Evolutionary conservation across 192 early-diverging fungal species (phyloP), one percentile per base, ranked within the genome.

Genomic region (Gorgonomyces haynaldii): DNA sequence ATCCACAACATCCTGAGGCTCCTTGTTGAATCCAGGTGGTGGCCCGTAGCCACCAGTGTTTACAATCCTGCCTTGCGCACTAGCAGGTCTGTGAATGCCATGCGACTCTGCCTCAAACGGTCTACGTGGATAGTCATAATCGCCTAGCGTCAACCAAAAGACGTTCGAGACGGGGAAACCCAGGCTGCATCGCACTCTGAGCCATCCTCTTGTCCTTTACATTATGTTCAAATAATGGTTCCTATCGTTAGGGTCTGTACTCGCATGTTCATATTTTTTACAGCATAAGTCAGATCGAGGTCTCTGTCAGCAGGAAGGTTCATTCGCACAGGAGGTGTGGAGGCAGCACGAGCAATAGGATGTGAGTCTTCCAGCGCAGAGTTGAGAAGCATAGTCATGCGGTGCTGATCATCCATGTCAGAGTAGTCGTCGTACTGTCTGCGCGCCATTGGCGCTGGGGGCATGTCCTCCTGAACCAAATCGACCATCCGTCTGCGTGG

Each of bases 311-410:
- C 46, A 61, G 13, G 23, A 45, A 60, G 74, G 53, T 70, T 56
- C 56, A 67, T 16, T 60, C 69, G 69, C 25, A 64, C 60, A 4
- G 82, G 82, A 2, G 82, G 82, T 4, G 82, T 84, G 1, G 81
- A 83, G 2, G 79, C 70, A 1, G 81, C 62, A 15, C 82, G 75
- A n/a, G 68, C 66, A 1, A 72, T 79, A 1, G 79, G 74, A 52
- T 7, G 60, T 54, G 45, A 47, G 29, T 82, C 79, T n/a, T n/a
- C n/a, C 47, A 83, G 48, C 3, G 81, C 81, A 2, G 70, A 72
- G 20, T 68, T 77, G 9, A 84, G 42, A 6, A 84, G 64, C 3
- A 75, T 62, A 10, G 64, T 63, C 52, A 73, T 67, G 13, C 70
- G 66, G 24, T 69, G 67, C 27, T 73, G 39, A 23, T 84, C 79